These are phyloP conservation scores for Medicago lupulina DNA, from an alignment of 306 rosid genomes.

Conservation along the genomic window DNA sequence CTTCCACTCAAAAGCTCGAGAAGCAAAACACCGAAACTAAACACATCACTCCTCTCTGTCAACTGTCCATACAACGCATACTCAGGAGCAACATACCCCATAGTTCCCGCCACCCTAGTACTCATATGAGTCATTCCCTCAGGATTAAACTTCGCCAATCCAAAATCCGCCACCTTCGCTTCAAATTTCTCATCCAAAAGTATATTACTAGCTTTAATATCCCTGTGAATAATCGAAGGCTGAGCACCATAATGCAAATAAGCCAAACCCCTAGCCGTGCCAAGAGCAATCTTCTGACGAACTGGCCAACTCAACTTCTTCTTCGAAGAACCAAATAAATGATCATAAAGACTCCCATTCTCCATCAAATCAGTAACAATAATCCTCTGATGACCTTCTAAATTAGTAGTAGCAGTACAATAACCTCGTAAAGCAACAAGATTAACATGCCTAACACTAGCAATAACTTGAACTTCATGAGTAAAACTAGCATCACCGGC, in stretches of 20 bases:
- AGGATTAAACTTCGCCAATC: conserved; percentile 86
- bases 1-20: conserved; percentile 95
- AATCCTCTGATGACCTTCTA: conserved; percentile 93
- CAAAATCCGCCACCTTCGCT: conserved; percentile 92
- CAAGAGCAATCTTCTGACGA: conserved; percentile 78
- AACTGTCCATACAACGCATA: conserved; percentile 93
- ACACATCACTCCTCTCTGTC: conserved; percentile 92
- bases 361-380: conserved; percentile 92
- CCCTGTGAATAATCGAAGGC: conserved; percentile 91
- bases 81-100: conserved; percentile 99
- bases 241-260: conserved; percentile 95
- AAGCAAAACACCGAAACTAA: conserved; percentile 84
- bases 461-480: conserved; percentile 93
- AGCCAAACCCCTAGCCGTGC: conserved; percentile 91
- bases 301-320: conserved; percentile 78
- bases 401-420: conserved; percentile 81
- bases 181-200: conserved; percentile 85
- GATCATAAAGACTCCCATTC: conserved; percentile 92
- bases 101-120: conserved; percentile 93
- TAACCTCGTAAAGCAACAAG: conserved; percentile 88
- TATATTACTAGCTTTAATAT: conserved; percentile 87
- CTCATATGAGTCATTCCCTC: conserved; percentile 97
- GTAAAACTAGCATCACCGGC: conserved; percentile 78
- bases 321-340: conserved; percentile 67
- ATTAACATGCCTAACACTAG: conserved; percentile 89